Base-by-base conservation (phyloP, 805 yeast genomes). In the Vanderwaltozyma yarrowii region DNA sequence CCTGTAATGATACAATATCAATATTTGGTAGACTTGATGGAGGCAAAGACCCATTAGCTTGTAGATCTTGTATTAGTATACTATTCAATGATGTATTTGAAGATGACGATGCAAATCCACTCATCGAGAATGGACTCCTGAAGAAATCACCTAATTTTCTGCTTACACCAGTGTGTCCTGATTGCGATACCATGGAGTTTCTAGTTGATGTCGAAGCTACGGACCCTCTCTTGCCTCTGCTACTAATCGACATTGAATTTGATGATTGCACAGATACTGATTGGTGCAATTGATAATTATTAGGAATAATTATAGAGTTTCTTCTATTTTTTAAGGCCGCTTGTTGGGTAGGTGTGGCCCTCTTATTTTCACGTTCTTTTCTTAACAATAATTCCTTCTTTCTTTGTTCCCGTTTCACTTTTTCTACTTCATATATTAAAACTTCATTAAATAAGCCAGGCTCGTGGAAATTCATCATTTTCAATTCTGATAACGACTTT, bases 91-190 rank as follows among this genome's bases (percentile, higher is more conserved):
- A 51, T 35, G 45, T 49, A 27, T 41, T 53, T 3, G 63, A 56
- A n/a, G 41, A 40, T 2, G 61, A 56, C 4, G 54, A 47, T 24
- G 51, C 48, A 32, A 59, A 59, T 2, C 60, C 72, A 45, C 67
- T 70, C 32, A 76, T 64, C 1, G 81, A 70, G 45, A 80, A 80
- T 20, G 84, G 79, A 38, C 83, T 67, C 43, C 72, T 77, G 50
- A 76, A 73, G 25, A 77, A 58, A 0, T 82, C 83, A 41, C 80
- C 76, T 4, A 77, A 60, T 42, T 73, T 73, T 44, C 62, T 65
- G 31, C 67, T 56, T 42, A 65, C 62, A 34, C 50, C 50, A 18
- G 43, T 43, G 37, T 49, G 51, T 32, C 40, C 44, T 2, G 52
- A 45, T 13, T 44, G 38, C 25, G 43, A 41, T 1, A 44, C 36